Base-by-base conservation (phyloP, 345 rosid genomes). In the Populus tremula region DNA sequence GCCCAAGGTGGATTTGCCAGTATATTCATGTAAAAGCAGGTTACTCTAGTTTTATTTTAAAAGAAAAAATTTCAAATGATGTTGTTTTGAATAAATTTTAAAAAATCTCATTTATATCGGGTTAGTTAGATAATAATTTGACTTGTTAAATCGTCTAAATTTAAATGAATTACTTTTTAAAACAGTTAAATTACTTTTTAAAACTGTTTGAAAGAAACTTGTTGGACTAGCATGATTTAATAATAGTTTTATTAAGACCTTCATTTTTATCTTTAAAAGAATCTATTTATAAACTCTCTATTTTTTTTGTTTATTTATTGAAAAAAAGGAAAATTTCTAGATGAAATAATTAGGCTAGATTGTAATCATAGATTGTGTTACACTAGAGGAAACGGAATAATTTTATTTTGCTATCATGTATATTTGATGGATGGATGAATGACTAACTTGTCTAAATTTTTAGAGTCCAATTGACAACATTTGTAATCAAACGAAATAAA, bases 391-490 rank as follows among this genome's bases (percentile, higher is more conserved):
- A 31, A 12, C 33, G 27, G 31, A 56, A 9, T 72, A 29, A 8
- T 10, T 66, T 17, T 18, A 36, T 59, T 67, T 38, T 50, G 23
- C 64, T 75, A 53, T 70, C 29, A 9, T 14, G 36, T 73, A 61
- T 76, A 69, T 78, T 29, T 49, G 33, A 70, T 47, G 71, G 38
- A 23, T 64, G 75, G 79, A 71, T 81, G 65, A 70, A 67, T 70
- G 74, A 75, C 8, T 61, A 16, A 38, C 31, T 75, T 74, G 74
- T 70, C 71, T 66, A n/a, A 49, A 18, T 69, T 31, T 76, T n/a
- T 35, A 39, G 69, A 70, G 65, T 63, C 59, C 21, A 68, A 87
- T 86, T 87, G 90, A 88, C 73, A 81, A 80, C 68, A 33, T 68
- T 47, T 79, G 85, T 64, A 78, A 41, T 73, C 87, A 81, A 67